phyloP scores from a whole-genome alignment of 192 early-diverging fungal species.

The Dispira simplex region DNA sequence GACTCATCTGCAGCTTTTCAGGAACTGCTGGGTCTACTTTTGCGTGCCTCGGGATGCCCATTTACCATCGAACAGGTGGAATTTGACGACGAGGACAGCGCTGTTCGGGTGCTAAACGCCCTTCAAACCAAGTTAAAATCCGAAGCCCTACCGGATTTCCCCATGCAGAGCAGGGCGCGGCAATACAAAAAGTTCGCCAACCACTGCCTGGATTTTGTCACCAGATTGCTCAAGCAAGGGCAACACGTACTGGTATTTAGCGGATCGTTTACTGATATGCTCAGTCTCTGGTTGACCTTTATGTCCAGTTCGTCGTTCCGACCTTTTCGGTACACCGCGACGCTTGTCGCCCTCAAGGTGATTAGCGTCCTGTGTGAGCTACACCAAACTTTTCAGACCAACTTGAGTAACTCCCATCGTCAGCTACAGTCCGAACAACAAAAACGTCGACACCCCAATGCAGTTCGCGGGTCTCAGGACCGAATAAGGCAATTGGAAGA shows the following conservation, averaged over 20 bases:
- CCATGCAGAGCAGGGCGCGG: slow-evolving; percentile 54
- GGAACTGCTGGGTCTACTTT: slow-evolving; percentile 56
- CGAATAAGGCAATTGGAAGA: slow-evolving; percentile 22
- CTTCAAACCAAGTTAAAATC: slow-evolving; percentile 25
- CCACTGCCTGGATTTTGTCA: slow-evolving; percentile 52
- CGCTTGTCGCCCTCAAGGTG: slow-evolving; percentile 48
- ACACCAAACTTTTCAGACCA: slow-evolving; percentile 34
- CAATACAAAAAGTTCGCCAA: slow-evolving; percentile 47
- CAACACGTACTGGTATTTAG: slow-evolving; percentile 46
- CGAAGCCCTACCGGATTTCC: slow-evolving; percentile 47
- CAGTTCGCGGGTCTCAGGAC: slow-evolving; percentile 8
- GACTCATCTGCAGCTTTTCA: slow-evolving; percentile 35
- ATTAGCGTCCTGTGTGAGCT: slow-evolving; percentile 51
- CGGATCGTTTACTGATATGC: slow-evolving; percentile 36
- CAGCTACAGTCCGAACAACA: slow-evolving; percentile 48
- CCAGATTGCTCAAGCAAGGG: slow-evolving; percentile 33
- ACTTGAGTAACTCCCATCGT: slow-evolving; percentile 44
- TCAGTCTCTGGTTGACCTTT: slow-evolving; percentile 44
- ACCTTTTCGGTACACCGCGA: slow-evolving; percentile 83
- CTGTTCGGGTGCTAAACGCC: slow-evolving; percentile 32
- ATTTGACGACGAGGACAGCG: slow-evolving; percentile 38
- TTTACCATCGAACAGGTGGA: slow-evolving; percentile 22
- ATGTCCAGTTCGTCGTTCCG: slow-evolving; percentile 68
- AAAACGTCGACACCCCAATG: slow-evolving; percentile 17
- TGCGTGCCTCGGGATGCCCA: slow-evolving; percentile 40